These are phyloP conservation scores for Annulohypoxylon maeteangense DNA, from an alignment of 495 filamentous ascomycete species.

Conservation along the genomic window DNA sequence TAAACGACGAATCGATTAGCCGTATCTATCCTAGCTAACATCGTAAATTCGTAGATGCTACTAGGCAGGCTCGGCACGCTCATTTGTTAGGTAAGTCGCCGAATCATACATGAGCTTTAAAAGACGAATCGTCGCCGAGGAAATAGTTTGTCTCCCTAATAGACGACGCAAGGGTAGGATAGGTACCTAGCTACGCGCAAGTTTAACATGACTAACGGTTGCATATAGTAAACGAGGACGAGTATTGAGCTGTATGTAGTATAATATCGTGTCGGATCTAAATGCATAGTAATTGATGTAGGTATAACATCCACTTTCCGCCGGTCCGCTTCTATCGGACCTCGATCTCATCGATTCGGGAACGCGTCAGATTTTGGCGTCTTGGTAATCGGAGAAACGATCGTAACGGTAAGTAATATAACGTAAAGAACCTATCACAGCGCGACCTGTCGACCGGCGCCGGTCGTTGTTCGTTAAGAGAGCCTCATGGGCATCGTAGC, in stretches of 20 bases:
- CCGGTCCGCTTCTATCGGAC: constrained; percentile 21
- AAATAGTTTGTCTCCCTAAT: neutral
- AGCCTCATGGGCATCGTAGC: constrained; percentile 16
- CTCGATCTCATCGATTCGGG: constrained; percentile 5
- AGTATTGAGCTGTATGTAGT: constrained; percentile 8
- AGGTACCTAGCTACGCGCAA: neutral
- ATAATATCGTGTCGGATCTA: constrained; percentile 23
- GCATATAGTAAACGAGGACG: constrained; percentile 11
- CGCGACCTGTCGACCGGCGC: constrained; percentile 12
- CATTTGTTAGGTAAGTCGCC: neutral
- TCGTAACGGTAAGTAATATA: constrained; percentile 28
- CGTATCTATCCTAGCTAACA: constrained; percentile 15
- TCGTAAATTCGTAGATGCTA: constrained; percentile 3
- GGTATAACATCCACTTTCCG: constrained; percentile 25
- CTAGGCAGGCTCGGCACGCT: neutral
- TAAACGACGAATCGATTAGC: neutral
- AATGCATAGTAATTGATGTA: neutral
- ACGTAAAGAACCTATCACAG: neutral
- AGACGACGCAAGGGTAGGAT: constrained; percentile 19
- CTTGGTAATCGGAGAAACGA: constrained; percentile 14
- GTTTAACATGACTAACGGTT: constrained; percentile 25
- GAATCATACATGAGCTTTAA: neutral
- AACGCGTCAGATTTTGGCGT: constrained; percentile 36
- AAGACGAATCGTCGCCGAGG: neutral
- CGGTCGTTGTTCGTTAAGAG: constrained; percentile 3